Conservation (phyloP, 352 stramenopile genomes). For the Elongisporangium prolatum region DNA sequence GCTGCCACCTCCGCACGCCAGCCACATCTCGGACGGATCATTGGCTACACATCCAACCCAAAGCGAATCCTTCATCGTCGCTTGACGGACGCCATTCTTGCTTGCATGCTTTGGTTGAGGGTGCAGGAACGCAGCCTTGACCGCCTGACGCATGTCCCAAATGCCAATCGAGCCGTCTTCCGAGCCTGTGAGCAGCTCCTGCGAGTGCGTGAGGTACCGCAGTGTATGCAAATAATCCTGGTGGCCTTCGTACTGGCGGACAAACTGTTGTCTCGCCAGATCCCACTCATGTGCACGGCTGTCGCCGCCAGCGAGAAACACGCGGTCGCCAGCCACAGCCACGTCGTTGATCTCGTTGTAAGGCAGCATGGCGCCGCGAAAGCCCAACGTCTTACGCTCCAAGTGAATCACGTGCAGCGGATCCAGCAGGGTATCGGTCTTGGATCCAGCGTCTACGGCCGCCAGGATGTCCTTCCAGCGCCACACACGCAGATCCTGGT, state of each 20-base stretch:
- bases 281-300: slow-evolving; percentile 61
- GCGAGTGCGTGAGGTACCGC: slow-evolving; percentile 56
- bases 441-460: slow-evolving; percentile 20
- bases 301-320: slow-evolving; percentile 66
- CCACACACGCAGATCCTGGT: slow-evolving; percentile 77
- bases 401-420: slow-evolving; percentile 50
- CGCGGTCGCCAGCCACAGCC: slow-evolving; percentile 24
- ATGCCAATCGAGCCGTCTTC: slow-evolving; percentile 72
- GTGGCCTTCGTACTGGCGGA: slow-evolving; percentile 49
- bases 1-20: slow-evolving; percentile 53
- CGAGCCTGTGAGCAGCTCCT: slow-evolving; percentile 64
- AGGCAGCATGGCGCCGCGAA: slow-evolving; percentile 48
- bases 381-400: slow-evolving; percentile 48
- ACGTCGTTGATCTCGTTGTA: slow-evolving; percentile 70
- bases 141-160: slow-evolving; percentile 57
- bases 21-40: slow-evolving; percentile 71
- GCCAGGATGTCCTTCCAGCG: slow-evolving; percentile 56
- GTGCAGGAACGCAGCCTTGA: slow-evolving; percentile 48
- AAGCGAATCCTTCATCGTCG: slow-evolving; percentile 5
- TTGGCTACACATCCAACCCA: slow-evolving; percentile 65
- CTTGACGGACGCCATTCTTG: neutral
- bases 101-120: slow-evolving; percentile 26
- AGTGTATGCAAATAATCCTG: slow-evolving; percentile 63
- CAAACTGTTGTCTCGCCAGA: slow-evolving; percentile 40
- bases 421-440: slow-evolving; percentile 11